Evolutionary conservation across 2,329 filamentous ascomycete species (phyloP).

Genomic region (Trichothecium roseum): DNA sequence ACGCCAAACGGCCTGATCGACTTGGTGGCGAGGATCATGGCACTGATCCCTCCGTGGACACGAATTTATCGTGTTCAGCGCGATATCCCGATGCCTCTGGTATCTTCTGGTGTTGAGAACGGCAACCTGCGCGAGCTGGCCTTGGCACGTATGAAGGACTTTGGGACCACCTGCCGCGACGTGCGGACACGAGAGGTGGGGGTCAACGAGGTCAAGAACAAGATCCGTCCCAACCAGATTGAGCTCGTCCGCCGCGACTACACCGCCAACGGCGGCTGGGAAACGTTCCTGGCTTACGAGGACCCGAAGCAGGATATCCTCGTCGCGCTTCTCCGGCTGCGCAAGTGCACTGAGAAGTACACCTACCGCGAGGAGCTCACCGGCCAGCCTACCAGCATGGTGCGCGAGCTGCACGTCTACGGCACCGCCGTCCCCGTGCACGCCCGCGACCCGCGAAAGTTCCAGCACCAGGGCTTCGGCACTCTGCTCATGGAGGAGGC

Average conservation of each 20-base stretch:
- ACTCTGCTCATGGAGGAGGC: slow-evolving; percentile 97
- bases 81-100: slow-evolving; percentile 98
- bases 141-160: slow-evolving; percentile 96
- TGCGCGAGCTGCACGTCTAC: slow-evolving; percentile 93
- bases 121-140: slow-evolving; percentile 91
- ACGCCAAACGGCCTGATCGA: slow-evolving; percentile 95
- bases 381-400: slow-evolving; percentile 80
- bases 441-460: slow-evolving; percentile 87
- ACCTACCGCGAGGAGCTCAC: slow-evolving; percentile 84
- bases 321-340: slow-evolving; percentile 76
- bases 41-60: slow-evolving; percentile 92
- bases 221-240: slow-evolving; percentile 91
- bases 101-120: slow-evolving; percentile 97
- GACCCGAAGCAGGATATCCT: slow-evolving; percentile 98
- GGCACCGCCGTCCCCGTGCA: slow-evolving; percentile 96
- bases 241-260: slow-evolving; percentile 94
- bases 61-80: slow-evolving; percentile 96
- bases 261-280: slow-evolving; percentile 91
- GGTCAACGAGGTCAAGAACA: slow-evolving; percentile 98
- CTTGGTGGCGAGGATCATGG: slow-evolving; percentile 89
- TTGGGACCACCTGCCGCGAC: slow-evolving; percentile 92
- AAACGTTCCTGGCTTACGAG: slow-evolving; percentile 96
- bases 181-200: slow-evolving; percentile 94
- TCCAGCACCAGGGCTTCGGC: slow-evolving; percentile 96
- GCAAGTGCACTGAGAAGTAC: slow-evolving; percentile 85